Evolutionary conservation across 2,329 filamentous ascomycete genomes (phyloP).

Genomic region (Fusarium sp.): DNA sequence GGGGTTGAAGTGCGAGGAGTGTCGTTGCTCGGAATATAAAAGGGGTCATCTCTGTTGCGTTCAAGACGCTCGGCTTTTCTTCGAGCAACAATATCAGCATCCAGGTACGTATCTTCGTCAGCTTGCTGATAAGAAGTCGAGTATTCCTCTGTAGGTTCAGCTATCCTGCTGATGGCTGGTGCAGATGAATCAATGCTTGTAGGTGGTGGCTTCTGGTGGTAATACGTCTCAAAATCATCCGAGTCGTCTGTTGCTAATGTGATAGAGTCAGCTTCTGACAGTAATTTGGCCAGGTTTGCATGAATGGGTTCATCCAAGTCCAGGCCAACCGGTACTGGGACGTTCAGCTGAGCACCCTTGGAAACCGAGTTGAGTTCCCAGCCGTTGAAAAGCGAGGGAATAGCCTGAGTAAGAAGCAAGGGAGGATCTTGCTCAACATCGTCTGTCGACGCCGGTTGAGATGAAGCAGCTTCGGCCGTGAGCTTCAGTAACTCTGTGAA

Average conservation of each 20-base stretch:
- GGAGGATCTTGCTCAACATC: slow-evolving; percentile 72
- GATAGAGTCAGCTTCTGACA: slow-evolving; percentile 65
- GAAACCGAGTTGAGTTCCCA: slow-evolving; percentile 94
- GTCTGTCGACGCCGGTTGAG: slow-evolving; percentile 66
- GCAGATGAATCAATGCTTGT: slow-evolving; percentile 59
- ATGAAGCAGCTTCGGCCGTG: slow-evolving; percentile 80
- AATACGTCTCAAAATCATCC: slow-evolving; percentile 73
- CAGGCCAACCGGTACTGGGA: slow-evolving; percentile 78
- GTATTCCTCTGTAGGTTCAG: slow-evolving; percentile 58
- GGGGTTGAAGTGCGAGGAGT: slow-evolving; percentile 74
- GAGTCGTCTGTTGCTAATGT: slow-evolving; percentile 61
- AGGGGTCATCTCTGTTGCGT: slow-evolving; percentile 90
- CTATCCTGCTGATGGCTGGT: slow-evolving; percentile 64
- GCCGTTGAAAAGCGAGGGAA: slow-evolving; percentile 85
- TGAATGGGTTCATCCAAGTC: slow-evolving; percentile 87
- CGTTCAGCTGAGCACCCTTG: slow-evolving; percentile 80
- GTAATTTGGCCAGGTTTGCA: slow-evolving; percentile 70
- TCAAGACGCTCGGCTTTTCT: slow-evolving; percentile 80
- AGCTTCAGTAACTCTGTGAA: slow-evolving; percentile 90
- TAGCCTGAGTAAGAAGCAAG: slow-evolving; percentile 85
- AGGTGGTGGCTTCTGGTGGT: slow-evolving; percentile 63
- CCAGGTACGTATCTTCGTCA: slow-evolving; percentile 70
- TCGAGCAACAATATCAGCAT: slow-evolving; percentile 76
- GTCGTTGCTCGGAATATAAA: slow-evolving; percentile 77
- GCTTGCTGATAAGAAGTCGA: slow-evolving; percentile 66